These are phyloP conservation scores for Tricholoma bakamatsutake DNA, from an alignment of 768 basidiomycete genomes.

Conservation along the genomic window DNA sequence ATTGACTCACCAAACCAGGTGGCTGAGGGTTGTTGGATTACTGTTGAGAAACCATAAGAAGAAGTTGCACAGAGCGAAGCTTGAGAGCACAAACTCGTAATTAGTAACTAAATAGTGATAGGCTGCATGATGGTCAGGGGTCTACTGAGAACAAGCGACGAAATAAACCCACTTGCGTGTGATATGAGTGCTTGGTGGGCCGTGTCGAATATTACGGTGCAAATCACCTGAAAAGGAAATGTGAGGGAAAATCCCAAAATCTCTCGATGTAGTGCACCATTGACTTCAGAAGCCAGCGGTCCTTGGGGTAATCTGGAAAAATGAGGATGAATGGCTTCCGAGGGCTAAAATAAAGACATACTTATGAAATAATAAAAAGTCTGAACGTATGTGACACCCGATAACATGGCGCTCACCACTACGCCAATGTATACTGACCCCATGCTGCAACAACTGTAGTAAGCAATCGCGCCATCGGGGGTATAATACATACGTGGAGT, in stretches of 20 bases:
- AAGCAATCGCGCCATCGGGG: neutral
- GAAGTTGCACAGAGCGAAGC: no score
- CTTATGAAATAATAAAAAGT: slow-evolving; percentile 13
- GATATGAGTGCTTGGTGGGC: neutral
- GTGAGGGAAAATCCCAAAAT: neutral
- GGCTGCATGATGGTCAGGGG: slow-evolving; percentile 4
- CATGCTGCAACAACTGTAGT: slow-evolving; percentile 8
- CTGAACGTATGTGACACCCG: slow-evolving; percentile 17
- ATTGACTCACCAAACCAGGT: slow-evolving; percentile 21
- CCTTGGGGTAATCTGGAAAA: neutral
- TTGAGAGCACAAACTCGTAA: slow-evolving; percentile 8
- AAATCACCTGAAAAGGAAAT: neutral
- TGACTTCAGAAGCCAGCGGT: neutral
- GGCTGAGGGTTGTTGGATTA: slow-evolving; percentile 16
- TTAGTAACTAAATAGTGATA: slow-evolving; percentile 16
- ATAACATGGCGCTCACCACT: slow-evolving; percentile 15
- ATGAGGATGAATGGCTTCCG: neutral
- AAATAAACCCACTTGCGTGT: neutral
- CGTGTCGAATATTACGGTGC: neutral
- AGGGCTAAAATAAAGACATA: neutral
- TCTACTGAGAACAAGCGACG: neutral
- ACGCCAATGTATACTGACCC: slow-evolving; percentile 15
- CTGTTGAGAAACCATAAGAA: slow-evolving; percentile 9
- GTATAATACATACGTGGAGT: slow-evolving; percentile 8
- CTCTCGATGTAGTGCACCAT: neutral